Percentiles rank a stretch among this genome's conserved stretches.
phyloP scores from a whole-genome alignment of 2,329 filamentous ascomycete species.

The Fusarium keratoplasticum region DNA sequence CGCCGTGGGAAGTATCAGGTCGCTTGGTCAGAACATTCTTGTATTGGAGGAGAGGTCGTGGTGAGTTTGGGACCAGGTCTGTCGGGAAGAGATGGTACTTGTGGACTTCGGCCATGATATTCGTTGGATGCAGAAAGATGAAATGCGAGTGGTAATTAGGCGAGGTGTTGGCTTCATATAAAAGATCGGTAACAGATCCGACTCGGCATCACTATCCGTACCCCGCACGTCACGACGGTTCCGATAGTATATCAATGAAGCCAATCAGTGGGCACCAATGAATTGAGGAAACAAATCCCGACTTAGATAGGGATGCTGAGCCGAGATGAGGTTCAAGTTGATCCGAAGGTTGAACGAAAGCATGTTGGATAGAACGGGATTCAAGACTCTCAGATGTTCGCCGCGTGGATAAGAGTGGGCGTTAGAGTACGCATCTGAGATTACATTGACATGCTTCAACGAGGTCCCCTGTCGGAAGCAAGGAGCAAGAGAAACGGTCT shows the following conservation, averaged over 20 bases:
- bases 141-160: not conserved
- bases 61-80: slow-evolving; percentile 62
- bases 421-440: not conserved
- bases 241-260: not conserved
- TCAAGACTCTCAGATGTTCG: not conserved
- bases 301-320: not conserved
- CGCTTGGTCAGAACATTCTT: slow-evolving; percentile 25
- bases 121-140: too few species aligned
- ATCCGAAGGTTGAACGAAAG: not conserved
- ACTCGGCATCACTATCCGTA: slow-evolving; percentile 10
- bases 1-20: slow-evolving; percentile 26
- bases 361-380: not conserved
- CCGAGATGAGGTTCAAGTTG: not conserved
- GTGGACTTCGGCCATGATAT: slow-evolving; percentile 42
- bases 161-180: not conserved
- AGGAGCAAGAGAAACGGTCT: not conserved
- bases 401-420: not conserved
- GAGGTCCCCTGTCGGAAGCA: not conserved
- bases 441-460: not conserved
- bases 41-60: slow-evolving; percentile 65
- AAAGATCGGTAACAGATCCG: slow-evolving; percentile 18
- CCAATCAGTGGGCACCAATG: not conserved
- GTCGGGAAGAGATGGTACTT: slow-evolving; percentile 57
- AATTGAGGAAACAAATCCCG: not conserved
- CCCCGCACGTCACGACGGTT: not conserved